Conservation (phyloP, 345 rosid genomes). For the Limnanthes douglasii region DNA sequence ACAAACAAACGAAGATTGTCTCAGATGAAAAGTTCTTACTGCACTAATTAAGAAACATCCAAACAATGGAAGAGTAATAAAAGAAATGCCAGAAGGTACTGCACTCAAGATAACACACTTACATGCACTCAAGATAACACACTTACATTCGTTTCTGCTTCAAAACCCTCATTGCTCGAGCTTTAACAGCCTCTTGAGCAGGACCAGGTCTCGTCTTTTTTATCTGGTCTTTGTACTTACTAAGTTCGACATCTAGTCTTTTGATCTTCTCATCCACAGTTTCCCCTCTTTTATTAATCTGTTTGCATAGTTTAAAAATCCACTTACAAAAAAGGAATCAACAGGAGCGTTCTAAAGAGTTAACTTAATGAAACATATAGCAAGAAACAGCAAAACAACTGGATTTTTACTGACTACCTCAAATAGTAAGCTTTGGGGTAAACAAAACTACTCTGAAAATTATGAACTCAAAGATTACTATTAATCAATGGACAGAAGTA, state of each 20-base stretch:
- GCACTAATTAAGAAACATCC: no score
- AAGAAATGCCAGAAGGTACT: no score
- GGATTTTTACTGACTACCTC: no score
- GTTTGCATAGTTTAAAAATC: not conserved
- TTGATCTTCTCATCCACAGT: constrained; percentile 78
- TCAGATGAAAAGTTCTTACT: no score
- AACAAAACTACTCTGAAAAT: no score
- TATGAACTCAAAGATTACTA: no score
- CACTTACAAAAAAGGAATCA: not conserved
- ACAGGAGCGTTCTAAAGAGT: not conserved
- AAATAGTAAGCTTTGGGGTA: no score
- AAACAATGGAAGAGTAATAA: no score
- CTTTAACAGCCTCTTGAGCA: constrained; percentile 80
- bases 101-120: no score
- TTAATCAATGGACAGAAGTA: no score
- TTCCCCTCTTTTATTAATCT: constrained; percentile 86
- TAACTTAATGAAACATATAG: not conserved
- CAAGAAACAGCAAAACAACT: no score
- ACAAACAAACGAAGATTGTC: not conserved
- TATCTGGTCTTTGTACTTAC: constrained; percentile 67
- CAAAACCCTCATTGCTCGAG: constrained; percentile 83
- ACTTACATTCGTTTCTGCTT: constrained; percentile 84
- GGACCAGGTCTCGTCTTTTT: constrained; percentile 89
- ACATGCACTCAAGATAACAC: not conserved
- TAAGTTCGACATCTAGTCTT: constrained; percentile 71